Evolutionary conservation across 140 eudicot species (phyloP), one percentile per base, ranked within the genome.

Genomic region (Flaveria floridana): DNA sequence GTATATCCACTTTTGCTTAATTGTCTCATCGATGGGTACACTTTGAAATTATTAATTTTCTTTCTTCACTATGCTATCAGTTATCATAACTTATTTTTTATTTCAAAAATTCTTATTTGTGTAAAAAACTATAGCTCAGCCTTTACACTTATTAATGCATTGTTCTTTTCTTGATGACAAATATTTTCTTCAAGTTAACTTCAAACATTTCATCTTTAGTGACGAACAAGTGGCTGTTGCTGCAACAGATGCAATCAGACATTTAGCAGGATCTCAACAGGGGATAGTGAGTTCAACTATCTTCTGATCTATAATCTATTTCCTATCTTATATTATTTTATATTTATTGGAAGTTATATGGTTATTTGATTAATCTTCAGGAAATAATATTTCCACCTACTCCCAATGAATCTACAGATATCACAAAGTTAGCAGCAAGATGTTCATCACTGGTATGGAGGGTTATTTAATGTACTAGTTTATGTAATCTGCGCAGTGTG

Each of bases 211-310:
- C 47, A 47, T 20, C 55, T 75, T 67, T 73, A 90, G 99, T 74
- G 94, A 93, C 71, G 97, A 88, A 81, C 87, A 82, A 80, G 94
- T 86, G 64, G 90, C 94, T 25, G 71, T 92, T 74, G 90, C 97
- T 71, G 85, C 97, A 67, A 82, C 86, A 70, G 96, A 88, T 70
- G 91, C 96, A 57, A 88, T 90, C 57, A 85, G 56, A 76, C 66
- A 64, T 78, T 81, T 93, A 81, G 97, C 96, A 9, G 30, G 61
- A 46, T 80, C 90, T 76, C 87, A 86, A 25, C 85, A 81, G 71
- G 93, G 94, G 78, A 79, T 86, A 76, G 99, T 88, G 80, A 79
- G 92, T 63, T 62, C 20, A 34, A 70, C 58, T 68, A 55, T 57
- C 3, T 55, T 7, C 82, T 73, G 25, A 48, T 72, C 15, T 57